These are phyloP conservation scores for Lipomyces lipofer DNA, from an alignment of 805 yeast genomes.

Conservation along the genomic window DNA sequence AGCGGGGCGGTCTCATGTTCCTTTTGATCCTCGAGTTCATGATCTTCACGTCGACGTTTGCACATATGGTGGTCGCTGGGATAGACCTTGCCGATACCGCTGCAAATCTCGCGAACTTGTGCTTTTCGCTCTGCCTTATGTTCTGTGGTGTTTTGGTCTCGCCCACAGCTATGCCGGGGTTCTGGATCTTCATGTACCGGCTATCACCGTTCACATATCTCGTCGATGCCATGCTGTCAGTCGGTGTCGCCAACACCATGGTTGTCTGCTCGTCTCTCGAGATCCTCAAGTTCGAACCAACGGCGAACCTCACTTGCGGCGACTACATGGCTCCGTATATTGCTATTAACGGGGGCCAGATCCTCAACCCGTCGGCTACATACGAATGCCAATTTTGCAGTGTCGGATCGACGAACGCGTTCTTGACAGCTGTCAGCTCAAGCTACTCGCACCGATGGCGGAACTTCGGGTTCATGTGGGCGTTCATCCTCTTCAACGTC, in stretches of 20 bases:
- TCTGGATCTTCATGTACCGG: constrained; percentile 84
- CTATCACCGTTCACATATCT: constrained; percentile 70
- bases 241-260: constrained; percentile 51
- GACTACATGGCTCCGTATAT: constrained; percentile 52
- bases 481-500: constrained; percentile 45
- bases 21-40: constrained; percentile 27
- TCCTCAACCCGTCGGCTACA: constrained; percentile 52
- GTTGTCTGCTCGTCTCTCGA: constrained; percentile 55
- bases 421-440: constrained; percentile 42
- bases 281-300: constrained; percentile 50
- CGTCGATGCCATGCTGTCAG: constrained; percentile 54
- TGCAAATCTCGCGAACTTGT: constrained; percentile 38
- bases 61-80: constrained; percentile 47
- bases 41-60: constrained; percentile 55
- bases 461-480: constrained; percentile 60
- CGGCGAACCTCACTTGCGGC: constrained; percentile 62
- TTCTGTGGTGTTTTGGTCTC: constrained; percentile 73
- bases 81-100: constrained; percentile 35
- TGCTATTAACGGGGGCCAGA: constrained; percentile 53
- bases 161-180: constrained; percentile 62
- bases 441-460: constrained; percentile 60
- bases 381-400: constrained; percentile 27
- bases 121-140: constrained; percentile 57
- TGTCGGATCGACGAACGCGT: constrained; percentile 18
- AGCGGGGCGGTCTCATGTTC: constrained; percentile 51